phyloP scores from a whole-genome alignment of 2,329 filamentous ascomycete species.

The Incumbomyces delicatus region DNA sequence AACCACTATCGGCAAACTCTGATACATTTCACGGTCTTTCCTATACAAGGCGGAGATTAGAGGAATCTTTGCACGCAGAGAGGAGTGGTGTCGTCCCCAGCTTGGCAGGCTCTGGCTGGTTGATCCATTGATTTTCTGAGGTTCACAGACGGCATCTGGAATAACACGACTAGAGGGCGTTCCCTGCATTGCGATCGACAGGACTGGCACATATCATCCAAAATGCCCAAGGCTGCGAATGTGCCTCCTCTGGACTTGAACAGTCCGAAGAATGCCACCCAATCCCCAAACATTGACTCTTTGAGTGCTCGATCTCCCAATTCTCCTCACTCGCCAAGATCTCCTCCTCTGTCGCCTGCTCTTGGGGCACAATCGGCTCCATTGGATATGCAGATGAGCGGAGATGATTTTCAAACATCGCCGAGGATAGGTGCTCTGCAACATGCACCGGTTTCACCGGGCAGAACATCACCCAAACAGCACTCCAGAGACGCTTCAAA shows the following conservation, averaged over 20 bases:
- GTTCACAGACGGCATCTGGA: not conserved
- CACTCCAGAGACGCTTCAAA: constrained; percentile 36
- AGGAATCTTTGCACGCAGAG: too few relatives aligned
- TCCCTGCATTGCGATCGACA: constrained; percentile 15
- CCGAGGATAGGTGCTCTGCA: constrained; percentile 38
- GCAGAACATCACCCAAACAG: constrained; percentile 25
- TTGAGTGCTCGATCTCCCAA: constrained; percentile 18
- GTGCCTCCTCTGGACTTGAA: constrained; percentile 18
- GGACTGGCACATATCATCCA: constrained; percentile 8
- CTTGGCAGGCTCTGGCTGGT: not conserved
- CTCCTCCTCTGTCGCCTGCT: constrained; percentile 5
- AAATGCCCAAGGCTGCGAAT: constrained; percentile 20
- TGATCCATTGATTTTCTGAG: not conserved
- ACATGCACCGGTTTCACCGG: constrained; percentile 34
- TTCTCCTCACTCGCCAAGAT: constrained; percentile 11
- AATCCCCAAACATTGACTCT: constrained; percentile 13
- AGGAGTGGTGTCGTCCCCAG: too few relatives aligned
- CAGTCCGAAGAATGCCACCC: constrained; percentile 14
- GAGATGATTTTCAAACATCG: constrained; percentile 24
- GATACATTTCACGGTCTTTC: not conserved
- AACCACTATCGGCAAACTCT: not conserved
- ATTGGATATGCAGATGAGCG: not conserved
- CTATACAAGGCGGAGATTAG: too few relatives aligned
- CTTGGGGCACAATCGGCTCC: not conserved
- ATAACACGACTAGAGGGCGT: constrained; percentile 8